These are phyloP conservation scores for Erysimum cheiri DNA, from an alignment of 441 rosid genomes.

Conservation along the genomic window DNA sequence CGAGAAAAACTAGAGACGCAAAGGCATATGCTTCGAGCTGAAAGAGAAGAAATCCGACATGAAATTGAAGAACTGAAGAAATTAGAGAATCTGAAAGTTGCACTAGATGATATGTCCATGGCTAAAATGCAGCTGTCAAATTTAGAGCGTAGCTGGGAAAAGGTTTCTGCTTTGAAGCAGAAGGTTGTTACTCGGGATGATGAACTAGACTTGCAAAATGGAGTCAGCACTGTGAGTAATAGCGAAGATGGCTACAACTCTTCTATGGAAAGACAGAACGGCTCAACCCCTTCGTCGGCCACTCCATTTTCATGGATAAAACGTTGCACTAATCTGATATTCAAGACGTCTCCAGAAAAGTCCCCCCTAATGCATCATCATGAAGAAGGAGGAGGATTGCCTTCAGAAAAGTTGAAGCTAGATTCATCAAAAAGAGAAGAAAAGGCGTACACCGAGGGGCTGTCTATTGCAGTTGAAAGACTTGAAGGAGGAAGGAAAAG, in stretches of 20 bases:
- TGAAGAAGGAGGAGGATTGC: slow-evolving; percentile 28
- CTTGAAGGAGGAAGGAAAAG: slow-evolving; percentile 66
- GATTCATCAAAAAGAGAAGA: slow-evolving; percentile 39
- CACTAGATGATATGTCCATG: slow-evolving; percentile 72
- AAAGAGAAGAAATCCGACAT: slow-evolving; percentile 70
- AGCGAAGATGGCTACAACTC: slow-evolving; percentile 51
- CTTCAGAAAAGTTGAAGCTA: slow-evolving; percentile 35
- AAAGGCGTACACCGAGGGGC: slow-evolving; percentile 42
- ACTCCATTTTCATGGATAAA: slow-evolving; percentile 84
- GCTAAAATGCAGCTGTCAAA: slow-evolving; percentile 70
- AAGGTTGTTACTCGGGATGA: slow-evolving; percentile 46
- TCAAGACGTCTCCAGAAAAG: slow-evolving; percentile 65
- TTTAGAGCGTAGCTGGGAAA: slow-evolving; percentile 64
- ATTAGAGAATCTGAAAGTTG: slow-evolving; percentile 79
- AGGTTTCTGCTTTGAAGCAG: slow-evolving; percentile 59
- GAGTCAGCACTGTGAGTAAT: slow-evolving; percentile 41
- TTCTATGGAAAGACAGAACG: slow-evolving; percentile 45
- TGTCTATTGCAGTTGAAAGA: slow-evolving; percentile 48
- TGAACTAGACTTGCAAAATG: slow-evolving; percentile 46
- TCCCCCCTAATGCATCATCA: slow-evolving; percentile 37
- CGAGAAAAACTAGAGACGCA: slow-evolving; percentile 79
- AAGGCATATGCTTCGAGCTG: slow-evolving; percentile 77
- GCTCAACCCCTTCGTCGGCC: slow-evolving; percentile 50
- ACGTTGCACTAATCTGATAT: slow-evolving; percentile 65
- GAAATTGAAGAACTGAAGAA: slow-evolving; percentile 74